These are phyloP conservation scores for Orbilia oligospora DNA, from an alignment of 2,329 filamentous ascomycete species.

Conservation along the genomic window DNA sequence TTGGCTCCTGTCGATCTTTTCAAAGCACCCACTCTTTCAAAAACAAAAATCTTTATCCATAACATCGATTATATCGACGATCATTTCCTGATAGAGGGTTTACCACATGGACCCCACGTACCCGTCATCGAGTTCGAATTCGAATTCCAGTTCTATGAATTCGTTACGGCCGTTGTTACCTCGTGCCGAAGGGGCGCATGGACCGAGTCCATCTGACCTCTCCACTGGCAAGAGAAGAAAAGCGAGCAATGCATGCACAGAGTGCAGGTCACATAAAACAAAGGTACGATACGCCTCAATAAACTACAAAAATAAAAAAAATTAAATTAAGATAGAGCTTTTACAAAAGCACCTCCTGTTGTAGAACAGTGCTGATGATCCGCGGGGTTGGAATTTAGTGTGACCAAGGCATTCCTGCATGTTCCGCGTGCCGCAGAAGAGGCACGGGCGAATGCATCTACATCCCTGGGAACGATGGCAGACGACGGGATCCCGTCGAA, in stretches of 20 bases:
- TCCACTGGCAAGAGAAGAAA: slow-evolving; percentile 56
- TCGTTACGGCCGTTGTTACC: slow-evolving; percentile 54
- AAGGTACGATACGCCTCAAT: slow-evolving; percentile 26
- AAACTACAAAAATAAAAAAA: not conserved
- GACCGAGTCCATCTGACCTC: slow-evolving; percentile 51
- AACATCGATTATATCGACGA: slow-evolving; percentile 28
- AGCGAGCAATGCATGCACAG: slow-evolving; percentile 58
- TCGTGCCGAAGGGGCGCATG: slow-evolving; percentile 55
- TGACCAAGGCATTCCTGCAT: slow-evolving; percentile 54
- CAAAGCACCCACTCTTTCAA: slow-evolving; percentile 1
- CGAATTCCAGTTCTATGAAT: slow-evolving; percentile 58
- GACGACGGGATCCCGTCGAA: slow-evolving; percentile 55
- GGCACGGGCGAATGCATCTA: slow-evolving; percentile 50
- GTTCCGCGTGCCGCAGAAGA: slow-evolving; percentile 50
- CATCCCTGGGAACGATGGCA: slow-evolving; percentile 56
- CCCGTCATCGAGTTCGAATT: slow-evolving; percentile 50
- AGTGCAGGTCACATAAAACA: slow-evolving; percentile 59
- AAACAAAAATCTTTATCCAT: not conserved
- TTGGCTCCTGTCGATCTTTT: not conserved
- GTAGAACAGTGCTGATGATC: slow-evolving; percentile 17
- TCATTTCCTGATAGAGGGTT: slow-evolving; percentile 40
- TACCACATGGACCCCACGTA: slow-evolving; percentile 46
- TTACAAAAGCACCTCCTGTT: slow-evolving; percentile 12
- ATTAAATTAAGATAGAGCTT: too few relatives aligned
- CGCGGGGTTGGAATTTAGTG: slow-evolving; percentile 33